A percentile compares a stretch with the other conserved stretches of the same genome.
phyloP scores from a whole-genome alignment of 805 yeast genomes.

The Cyberlindnera bimundalis region DNA sequence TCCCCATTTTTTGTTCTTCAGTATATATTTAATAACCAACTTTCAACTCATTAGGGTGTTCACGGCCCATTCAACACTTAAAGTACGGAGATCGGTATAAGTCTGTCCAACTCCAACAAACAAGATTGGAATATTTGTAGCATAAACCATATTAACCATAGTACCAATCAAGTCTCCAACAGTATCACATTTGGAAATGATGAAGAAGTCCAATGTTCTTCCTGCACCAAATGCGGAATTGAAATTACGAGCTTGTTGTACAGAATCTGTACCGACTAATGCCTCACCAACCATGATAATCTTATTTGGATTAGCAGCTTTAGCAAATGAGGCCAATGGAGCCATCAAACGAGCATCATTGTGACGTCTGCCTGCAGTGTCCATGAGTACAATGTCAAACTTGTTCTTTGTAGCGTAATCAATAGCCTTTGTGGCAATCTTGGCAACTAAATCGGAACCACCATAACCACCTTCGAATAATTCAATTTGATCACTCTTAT shows the following conservation, averaged over 20 bases:
- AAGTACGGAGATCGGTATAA: conserved; percentile 86
- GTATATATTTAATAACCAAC: no score
- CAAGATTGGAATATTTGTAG: conserved; percentile 91
- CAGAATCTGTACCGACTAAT: conserved; percentile 94
- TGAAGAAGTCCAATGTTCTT: conserved; percentile 81
- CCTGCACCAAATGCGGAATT: conserved; percentile 88
- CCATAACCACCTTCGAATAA: conserved; percentile 95
- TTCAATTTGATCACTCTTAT: conserved; percentile 48
- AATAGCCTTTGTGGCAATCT: conserved; percentile 88
- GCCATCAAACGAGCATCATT: conserved; percentile 94
- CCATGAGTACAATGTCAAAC: conserved; percentile 87
- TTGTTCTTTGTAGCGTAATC: conserved; percentile 65
- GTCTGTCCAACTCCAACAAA: conserved; percentile 98
- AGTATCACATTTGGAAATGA: conserved; percentile 92
- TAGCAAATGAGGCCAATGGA: conserved; percentile 90
- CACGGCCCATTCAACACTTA: conserved; percentile 92
- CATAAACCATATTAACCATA: conserved; percentile 95
- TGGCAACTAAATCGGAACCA: conserved; percentile 90
- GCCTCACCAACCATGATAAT: conserved; percentile 99
- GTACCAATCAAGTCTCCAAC: conserved; percentile 96
- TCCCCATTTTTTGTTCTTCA: no score
- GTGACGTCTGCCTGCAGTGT: conserved; percentile 97
- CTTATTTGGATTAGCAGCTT: conserved; percentile 92
- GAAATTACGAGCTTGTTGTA: conserved; percentile 90
- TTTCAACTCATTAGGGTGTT: conserved; percentile 74